These are phyloP conservation scores for Abortiporus biennis DNA, from an alignment of 1,284 basidiomycete species.

Conservation along the genomic window DNA sequence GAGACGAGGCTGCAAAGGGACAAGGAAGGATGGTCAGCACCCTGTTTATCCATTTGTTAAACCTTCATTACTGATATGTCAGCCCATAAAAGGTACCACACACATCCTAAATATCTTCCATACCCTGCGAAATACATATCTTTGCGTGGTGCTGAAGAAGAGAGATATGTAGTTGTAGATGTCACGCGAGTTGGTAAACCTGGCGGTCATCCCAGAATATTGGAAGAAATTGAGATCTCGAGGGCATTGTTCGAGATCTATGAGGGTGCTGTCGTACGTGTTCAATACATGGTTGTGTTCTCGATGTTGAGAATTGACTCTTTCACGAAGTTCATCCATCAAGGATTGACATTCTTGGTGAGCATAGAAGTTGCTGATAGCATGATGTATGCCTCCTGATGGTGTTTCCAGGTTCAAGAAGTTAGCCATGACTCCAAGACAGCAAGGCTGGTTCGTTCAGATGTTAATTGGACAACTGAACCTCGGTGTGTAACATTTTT, in stretches of 20 bases:
- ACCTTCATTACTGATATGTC: no score
- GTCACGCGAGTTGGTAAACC: slow-evolving; percentile 38
- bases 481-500: slow-evolving; percentile 43
- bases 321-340: slow-evolving; percentile 70
- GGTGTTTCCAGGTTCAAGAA: slow-evolving; percentile 56
- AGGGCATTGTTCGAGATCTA: slow-evolving; percentile 83
- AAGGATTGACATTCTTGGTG: slow-evolving; percentile 72
- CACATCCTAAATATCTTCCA: slow-evolving; percentile 73
- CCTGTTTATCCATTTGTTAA: not conserved
- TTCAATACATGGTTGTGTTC: not conserved
- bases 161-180: slow-evolving; percentile 75
- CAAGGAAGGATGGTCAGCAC: slow-evolving; percentile 61
- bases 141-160: slow-evolving; percentile 75
- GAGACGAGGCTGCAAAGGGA: slow-evolving; percentile 52
- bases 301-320: slow-evolving; percentile 2
- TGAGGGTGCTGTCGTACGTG: slow-evolving; percentile 67
- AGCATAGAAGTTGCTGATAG: slow-evolving; percentile 20
- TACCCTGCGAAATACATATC: slow-evolving; percentile 71
- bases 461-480: slow-evolving; percentile 82
- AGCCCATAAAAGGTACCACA: slow-evolving; percentile 88
- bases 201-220: slow-evolving; percentile 38
- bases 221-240: slow-evolving; percentile 87
- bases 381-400: not conserved
- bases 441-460: slow-evolving; percentile 64
- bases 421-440: slow-evolving; percentile 76